Base-by-base conservation (phyloP, 345 rosid genomes). In the Triadica sebifera region DNA sequence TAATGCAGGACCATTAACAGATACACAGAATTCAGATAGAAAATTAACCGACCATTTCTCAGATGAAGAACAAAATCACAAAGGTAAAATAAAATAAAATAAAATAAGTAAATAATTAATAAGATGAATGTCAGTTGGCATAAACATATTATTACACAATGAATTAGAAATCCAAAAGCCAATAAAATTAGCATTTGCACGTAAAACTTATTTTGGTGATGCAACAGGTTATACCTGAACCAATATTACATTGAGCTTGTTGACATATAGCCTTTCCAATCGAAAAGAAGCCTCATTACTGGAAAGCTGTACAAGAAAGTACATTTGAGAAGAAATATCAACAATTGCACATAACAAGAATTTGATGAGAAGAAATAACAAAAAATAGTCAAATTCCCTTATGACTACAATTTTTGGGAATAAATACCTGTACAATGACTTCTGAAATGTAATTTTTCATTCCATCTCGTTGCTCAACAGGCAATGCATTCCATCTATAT, bases 381-480 rank as follows among this genome's bases (percentile, higher is more conserved):
- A 51, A 70, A 43, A 55, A 12, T 12, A 55, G 12, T 12, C 34
- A 41, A 41, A n/a, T 38, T 38, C 20, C 13, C 24, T 41, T 4
- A 6, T 5, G 51, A 53, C 51, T 17, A 65, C 25, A 53, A 22
- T 2, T 4, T 16, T 29, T 8, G 19, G 25, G 17, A 29, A 25
- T 11, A 49, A 43, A 49, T 85, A 96, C 99, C 96, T 90, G 98
- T 46, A 93, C 99, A 73, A 96, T 96, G 76, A 96, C 94, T 86
- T 96, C 99, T 45, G 99, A 96, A 76, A 96, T 96, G 79, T 96
- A 93, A 76, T 96, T 96, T 86, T 90, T 96, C 98, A 96, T 95
- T 65, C 99, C 98, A 86, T 96, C 99, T 66, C 99, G 88, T 71
- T 96, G 99, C 76, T 90, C 94, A 75, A 80, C 93, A 13, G 99